Conservation (phyloP, 331 rosid genomes). For the Phaseolus coccineus region DNA sequence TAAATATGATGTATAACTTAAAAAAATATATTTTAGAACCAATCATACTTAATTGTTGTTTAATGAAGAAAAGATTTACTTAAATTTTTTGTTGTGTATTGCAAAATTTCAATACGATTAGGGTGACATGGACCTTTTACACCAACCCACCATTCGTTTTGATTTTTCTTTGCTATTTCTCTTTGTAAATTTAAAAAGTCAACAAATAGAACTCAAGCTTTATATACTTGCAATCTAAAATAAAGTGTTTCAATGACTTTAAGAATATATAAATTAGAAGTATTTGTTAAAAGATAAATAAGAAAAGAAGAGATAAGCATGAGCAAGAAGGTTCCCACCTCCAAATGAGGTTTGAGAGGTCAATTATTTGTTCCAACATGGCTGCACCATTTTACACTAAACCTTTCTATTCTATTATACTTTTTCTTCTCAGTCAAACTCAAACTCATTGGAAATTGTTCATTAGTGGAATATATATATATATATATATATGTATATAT, state of each 20-base stretch:
- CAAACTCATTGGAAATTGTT: constrained; percentile 17
- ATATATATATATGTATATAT: no score
- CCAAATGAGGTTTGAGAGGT: not conserved
- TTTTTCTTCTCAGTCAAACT: not conserved
- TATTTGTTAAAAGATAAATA: not conserved
- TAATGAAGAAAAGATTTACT: not conserved
- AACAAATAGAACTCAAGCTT: constrained; percentile 2
- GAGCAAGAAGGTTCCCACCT: not conserved
- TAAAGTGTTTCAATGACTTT: not conserved
- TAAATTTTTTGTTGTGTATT: not conserved
- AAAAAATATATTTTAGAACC: no score
- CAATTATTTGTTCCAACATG: constrained; percentile 45
- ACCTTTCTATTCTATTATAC: not conserved
- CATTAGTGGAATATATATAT: not conserved
- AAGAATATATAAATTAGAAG: not conserved
- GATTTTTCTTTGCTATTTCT: not conserved
- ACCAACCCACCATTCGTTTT: constrained; percentile 16
- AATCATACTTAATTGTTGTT: not conserved
- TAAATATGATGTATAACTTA: no score
- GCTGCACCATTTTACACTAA: constrained; percentile 6
- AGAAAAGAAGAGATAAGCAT: not conserved
- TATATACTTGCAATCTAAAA: constrained; percentile 24
- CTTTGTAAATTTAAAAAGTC: constrained; percentile 1
- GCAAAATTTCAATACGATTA: constrained; percentile 5
- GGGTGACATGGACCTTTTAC: not conserved